Evolutionary conservation across 495 filamentous ascomycete species (phyloP).

Genomic region (Hypoxylon subgilvum): DNA sequence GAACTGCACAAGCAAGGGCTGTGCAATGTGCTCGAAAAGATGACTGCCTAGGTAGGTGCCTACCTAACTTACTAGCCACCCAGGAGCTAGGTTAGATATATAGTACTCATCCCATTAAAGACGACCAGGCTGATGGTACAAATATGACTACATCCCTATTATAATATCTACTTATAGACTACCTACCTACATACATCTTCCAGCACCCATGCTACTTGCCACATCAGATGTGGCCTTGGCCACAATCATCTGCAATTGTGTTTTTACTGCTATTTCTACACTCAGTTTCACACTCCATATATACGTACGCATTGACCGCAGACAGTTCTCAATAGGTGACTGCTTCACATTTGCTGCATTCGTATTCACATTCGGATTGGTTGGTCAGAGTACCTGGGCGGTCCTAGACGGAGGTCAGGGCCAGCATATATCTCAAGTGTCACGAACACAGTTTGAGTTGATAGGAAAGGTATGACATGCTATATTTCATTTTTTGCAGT

Average conservation of each 20-base stretch:
- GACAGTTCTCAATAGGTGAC: background rate
- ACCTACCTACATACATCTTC: background rate
- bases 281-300: slow-evolving; percentile 3
- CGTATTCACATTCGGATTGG: slow-evolving; percentile 6
- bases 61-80: too few relatives aligned
- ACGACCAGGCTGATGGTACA: too few relatives aligned
- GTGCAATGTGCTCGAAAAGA: too few relatives aligned
- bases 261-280: slow-evolving; percentile 8
- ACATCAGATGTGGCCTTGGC: slow-evolving; percentile 20
- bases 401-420: slow-evolving; percentile 23
- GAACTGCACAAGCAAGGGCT: too few relatives aligned
- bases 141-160: too few relatives aligned
- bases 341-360: slow-evolving; percentile 2
- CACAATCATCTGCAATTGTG: slow-evolving; percentile 32
- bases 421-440: slow-evolving; percentile 10
- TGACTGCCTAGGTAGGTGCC: too few relatives aligned
- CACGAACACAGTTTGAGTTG: slow-evolving; percentile 7
- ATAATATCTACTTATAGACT: too few relatives aligned
- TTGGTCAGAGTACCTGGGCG: slow-evolving; percentile 20
- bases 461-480: slow-evolving; percentile 7
- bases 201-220: background rate
- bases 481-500: too few relatives aligned
- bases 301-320: background rate
- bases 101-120: too few relatives aligned
- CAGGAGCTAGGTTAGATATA: too few relatives aligned